phyloP scores from a whole-genome alignment of 345 rosid genomes.

The Geranium rotundifolium region DNA sequence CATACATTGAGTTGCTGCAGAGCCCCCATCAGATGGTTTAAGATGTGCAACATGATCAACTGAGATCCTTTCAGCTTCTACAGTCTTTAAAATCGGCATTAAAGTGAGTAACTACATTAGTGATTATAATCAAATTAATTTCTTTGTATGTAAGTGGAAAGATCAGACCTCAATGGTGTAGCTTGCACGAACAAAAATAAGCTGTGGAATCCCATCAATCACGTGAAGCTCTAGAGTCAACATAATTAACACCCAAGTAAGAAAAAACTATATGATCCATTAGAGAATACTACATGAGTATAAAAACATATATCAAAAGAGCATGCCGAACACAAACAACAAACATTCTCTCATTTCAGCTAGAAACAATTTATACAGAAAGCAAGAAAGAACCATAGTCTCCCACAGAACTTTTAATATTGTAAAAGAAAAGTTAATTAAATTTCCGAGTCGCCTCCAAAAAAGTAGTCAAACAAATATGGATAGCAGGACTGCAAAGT shows the following conservation, averaged over 20 bases:
- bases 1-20: slow-evolving; percentile 91
- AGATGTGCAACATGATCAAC: slow-evolving; percentile 98
- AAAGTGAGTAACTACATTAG: slow-evolving; percentile 4
- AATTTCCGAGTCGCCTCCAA: background rate
- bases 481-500: background rate
- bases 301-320: background rate
- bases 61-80: slow-evolving; percentile 92
- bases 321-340: too few species aligned
- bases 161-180: slow-evolving; percentile 77
- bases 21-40: slow-evolving; percentile 95
- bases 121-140: slow-evolving; percentile 2
- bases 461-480: too few species aligned
- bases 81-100: slow-evolving; percentile 42
- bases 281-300: background rate
- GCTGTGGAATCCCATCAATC: slow-evolving; percentile 93
- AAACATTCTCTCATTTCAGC: too few species aligned
- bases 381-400: background rate
- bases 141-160: background rate
- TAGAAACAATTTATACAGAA: too few species aligned
- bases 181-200: slow-evolving; percentile 76
- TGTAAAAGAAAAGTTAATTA: background rate
- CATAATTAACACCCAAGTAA: slow-evolving; percentile 10
- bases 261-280: slow-evolving; percentile 3
- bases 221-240: slow-evolving; percentile 67
- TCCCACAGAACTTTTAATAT: background rate